Evolutionary conservation across 805 yeast species (phyloP).

Genomic region (Candida ortonii): DNA sequence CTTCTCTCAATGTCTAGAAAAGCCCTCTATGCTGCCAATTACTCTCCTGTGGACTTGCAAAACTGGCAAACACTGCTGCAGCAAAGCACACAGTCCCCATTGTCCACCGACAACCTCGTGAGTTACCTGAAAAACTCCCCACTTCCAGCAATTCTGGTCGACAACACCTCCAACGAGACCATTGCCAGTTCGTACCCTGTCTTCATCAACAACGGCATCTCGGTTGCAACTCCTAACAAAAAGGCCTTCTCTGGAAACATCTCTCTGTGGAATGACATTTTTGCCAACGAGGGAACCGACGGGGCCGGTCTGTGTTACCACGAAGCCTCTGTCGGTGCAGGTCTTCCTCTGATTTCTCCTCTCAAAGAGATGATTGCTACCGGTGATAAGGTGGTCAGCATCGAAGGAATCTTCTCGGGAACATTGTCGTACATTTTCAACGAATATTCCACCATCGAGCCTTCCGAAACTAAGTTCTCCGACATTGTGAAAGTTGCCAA

Average conservation of each 20-base stretch:
- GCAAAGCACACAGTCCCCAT: constrained; percentile 45
- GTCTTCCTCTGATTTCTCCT: constrained; percentile 88
- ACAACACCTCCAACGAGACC: constrained; percentile 84
- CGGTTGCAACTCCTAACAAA: constrained; percentile 97
- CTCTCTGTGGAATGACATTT: constrained; percentile 73
- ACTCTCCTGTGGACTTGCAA: constrained; percentile 63
- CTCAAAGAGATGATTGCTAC: constrained; percentile 85
- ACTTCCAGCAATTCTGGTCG: constrained; percentile 79
- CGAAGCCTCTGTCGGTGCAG: constrained; percentile 99
- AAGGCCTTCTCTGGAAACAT: constrained; percentile 88
- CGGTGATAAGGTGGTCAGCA: constrained; percentile 87
- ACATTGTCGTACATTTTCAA: constrained; percentile 93
- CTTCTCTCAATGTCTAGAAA: constrained; percentile 73
- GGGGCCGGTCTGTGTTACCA: constrained; percentile 83
- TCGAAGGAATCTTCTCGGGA: constrained; percentile 97
- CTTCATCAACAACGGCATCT: constrained; percentile 73
- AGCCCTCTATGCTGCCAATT: constrained; percentile 67
- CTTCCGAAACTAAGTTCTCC: constrained; percentile 71
- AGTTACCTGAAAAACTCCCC: constrained; percentile 63
- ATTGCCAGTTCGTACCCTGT: constrained; percentile 76
- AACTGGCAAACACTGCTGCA: constrained; percentile 52
- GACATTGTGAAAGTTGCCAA: constrained; percentile 89
- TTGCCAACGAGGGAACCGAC: constrained; percentile 48
- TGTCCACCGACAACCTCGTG: constrained; percentile 57
- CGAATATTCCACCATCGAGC: constrained; percentile 72